Evolutionary conservation across 495 filamentous ascomycete species (phyloP), one percentile per base, ranked within the genome.

Genomic region (Lepidopterella palustris): DNA sequence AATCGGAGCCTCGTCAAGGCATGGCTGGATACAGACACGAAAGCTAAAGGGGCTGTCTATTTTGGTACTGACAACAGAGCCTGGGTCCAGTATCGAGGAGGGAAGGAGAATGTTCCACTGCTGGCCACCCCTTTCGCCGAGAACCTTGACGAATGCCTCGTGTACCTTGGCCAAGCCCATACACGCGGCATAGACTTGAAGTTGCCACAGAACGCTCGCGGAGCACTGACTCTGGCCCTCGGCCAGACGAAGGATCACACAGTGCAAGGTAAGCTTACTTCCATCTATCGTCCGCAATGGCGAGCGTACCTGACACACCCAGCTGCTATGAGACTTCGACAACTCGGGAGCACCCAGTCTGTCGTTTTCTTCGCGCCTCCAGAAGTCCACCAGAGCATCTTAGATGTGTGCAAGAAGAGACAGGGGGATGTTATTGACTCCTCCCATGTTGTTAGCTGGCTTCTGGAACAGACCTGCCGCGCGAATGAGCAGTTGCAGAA

Each of bases 101-200:
- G 78, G 0, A 70, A 57, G 0, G 25, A 21, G 18, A 55, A 11
- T 3, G 62, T 72, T 51, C 71, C 74, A 0, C 72, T 89, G 4
- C 73, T 79, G 8, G 73, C 73, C 0, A 88, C 87, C 0, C 77
- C 85, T 0, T 90, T 82, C 66, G 66, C 73, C 0, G 72, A 78
- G 5, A 78, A 84, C 15, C 73, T 89, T 29, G 82, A 80, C 5
- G 58, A 70, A 1, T 90, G 86, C 61, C 73, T 87, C 0, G 81
- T 90, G 0, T 90, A 86, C 65, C 73, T 90, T 5, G 87, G 90
- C 48, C 81, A 91, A 60, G 80, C 80, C 0, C 88, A 92, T 62
- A 88, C 87, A 0, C 72, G 87, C 61, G 88, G 88, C 0, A 86
- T 80, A 3, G 86, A 90, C 59, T 61, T 92, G 15, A 84, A 78